Conservation (phyloP, 306 rosid genomes). For the Vigna radiata region DNA sequence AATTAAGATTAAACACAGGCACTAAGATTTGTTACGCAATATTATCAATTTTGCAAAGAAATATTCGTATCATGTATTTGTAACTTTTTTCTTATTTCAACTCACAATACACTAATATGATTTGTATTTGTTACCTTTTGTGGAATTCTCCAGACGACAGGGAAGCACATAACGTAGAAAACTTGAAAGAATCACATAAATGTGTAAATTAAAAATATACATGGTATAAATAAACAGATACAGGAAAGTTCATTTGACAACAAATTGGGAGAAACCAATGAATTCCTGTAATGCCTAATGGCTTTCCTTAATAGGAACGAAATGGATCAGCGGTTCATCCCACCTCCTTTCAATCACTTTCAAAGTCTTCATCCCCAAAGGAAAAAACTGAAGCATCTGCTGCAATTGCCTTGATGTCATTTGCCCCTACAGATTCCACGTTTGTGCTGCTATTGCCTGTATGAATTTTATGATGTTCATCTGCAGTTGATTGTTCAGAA, state of each 20-base stretch:
- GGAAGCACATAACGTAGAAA: not conserved
- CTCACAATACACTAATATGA: not conserved
- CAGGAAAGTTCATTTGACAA: slow-evolving; percentile 21
- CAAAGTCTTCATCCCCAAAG: slow-evolving; percentile 93
- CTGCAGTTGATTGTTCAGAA: slow-evolving; percentile 47
- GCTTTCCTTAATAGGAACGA: slow-evolving; percentile 32
- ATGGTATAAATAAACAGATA: slow-evolving; percentile 11
- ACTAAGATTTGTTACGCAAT: not conserved
- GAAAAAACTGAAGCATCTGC: slow-evolving; percentile 97
- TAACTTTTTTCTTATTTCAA: not conserved
- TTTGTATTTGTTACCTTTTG: not conserved
- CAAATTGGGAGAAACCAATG: slow-evolving; percentile 30
- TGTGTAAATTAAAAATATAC: slow-evolving; percentile 3
- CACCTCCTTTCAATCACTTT: slow-evolving; percentile 64
- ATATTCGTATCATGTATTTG: not conserved
- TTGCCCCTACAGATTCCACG: slow-evolving; percentile 52
- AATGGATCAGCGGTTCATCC: not conserved
- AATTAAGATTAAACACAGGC: not conserved
- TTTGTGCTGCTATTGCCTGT: slow-evolving; percentile 44
- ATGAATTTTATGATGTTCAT: slow-evolving; percentile 42
- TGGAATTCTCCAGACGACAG: slow-evolving; percentile 7
- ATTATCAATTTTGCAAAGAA: not conserved
- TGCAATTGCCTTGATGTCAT: slow-evolving; percentile 84
- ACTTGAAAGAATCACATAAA: slow-evolving; percentile 9
- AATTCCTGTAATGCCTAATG: slow-evolving; percentile 28